A percentile compares a stretch with the other conserved stretches of the same genome.
Evolutionary conservation across 192 early-diverging fungal species (phyloP).

Genomic region (Rhizoclosmatium globosum): DNA sequence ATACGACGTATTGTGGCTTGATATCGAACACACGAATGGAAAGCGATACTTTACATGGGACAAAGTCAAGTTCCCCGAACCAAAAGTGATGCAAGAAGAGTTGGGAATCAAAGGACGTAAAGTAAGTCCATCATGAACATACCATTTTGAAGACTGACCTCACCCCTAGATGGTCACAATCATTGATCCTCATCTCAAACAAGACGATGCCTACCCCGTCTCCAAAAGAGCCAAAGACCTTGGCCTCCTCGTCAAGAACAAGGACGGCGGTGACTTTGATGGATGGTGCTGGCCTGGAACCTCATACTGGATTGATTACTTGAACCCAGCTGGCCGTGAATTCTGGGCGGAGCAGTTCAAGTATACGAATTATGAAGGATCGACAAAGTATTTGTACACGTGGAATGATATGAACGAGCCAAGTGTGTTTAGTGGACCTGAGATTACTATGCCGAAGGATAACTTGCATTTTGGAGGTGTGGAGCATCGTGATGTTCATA

Average conservation of each 20-base stretch:
- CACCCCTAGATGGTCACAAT: conserved; percentile 85
- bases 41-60: conserved; percentile 99
- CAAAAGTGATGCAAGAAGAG: conserved; percentile 80
- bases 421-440: conserved; percentile 95
- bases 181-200: conserved; percentile 97
- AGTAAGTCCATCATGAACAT: conserved; percentile 46
- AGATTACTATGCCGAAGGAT: conserved; percentile 97
- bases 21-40: conserved; percentile 99
- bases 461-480: conserved; percentile 82
- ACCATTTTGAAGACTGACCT: too few relatives aligned
- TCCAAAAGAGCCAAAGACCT: conserved; percentile 79
- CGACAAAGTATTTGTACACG: conserved; percentile 80
- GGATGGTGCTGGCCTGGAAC: conserved; percentile 99
- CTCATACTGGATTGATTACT: conserved; percentile 94
- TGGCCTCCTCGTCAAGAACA: conserved; percentile 82
- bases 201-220: conserved; percentile 76
- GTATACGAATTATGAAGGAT: conserved; percentile 83
- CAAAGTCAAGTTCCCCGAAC: conserved; percentile 86
- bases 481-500: conserved; percentile 97
- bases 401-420: conserved; percentile 99
- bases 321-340: conserved; percentile 74
- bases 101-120: conserved; percentile 79
- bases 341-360: conserved; percentile 86
- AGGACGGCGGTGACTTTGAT: conserved; percentile 79
- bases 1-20: conserved; percentile 98